Percentiles rank a stretch among this genome's conserved stretches.
Evolutionary conservation across 2,329 filamentous ascomycete genomes (phyloP).

Genomic region (Diaporthe australafricana): DNA sequence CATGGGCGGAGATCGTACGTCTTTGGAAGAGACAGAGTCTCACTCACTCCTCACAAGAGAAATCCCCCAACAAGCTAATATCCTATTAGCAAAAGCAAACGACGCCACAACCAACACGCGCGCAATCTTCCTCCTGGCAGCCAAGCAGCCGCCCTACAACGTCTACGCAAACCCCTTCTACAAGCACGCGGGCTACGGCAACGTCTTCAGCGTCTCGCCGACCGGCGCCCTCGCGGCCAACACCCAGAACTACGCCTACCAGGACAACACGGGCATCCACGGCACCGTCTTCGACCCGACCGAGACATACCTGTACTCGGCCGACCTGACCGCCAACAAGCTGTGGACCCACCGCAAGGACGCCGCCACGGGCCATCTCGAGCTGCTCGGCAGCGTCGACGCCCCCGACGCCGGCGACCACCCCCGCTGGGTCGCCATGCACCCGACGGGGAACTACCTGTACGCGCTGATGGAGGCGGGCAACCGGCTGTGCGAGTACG

Average conservation of each 20-base stretch:
- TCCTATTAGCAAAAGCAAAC: constrained; percentile 65
- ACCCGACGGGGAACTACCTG: constrained; percentile 80
- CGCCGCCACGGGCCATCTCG: constrained; percentile 47
- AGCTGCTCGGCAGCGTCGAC: constrained; percentile 77
- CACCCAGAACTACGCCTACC: constrained; percentile 80
- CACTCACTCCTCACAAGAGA: neutral
- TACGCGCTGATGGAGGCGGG: constrained; percentile 93
- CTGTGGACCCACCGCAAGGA: constrained; percentile 86
- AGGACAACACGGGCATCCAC: constrained; percentile 78
- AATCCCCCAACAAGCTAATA: neutral
- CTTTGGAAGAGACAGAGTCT: neutral
- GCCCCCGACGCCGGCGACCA: constrained; percentile 80
- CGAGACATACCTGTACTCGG: constrained; percentile 82
- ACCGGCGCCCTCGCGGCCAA: constrained; percentile 71
- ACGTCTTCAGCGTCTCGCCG: constrained; percentile 74
- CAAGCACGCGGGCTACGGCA: constrained; percentile 83
- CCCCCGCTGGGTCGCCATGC: constrained; percentile 89
- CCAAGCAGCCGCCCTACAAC: constrained; percentile 79
- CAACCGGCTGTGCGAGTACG: constrained; percentile 84
- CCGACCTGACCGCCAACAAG: constrained; percentile 81
- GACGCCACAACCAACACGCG: constrained; percentile 82
- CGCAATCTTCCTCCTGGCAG: constrained; percentile 88
- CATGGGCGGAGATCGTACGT: constrained; percentile 77
- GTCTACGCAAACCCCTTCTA: constrained; percentile 95
- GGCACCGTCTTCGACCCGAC: constrained; percentile 84